Percentiles rank a stretch among this genome's conserved stretches.
phyloP scores from a whole-genome alignment of 2,329 filamentous ascomycete genomes.

The Paracamarosporium sp. region DNA sequence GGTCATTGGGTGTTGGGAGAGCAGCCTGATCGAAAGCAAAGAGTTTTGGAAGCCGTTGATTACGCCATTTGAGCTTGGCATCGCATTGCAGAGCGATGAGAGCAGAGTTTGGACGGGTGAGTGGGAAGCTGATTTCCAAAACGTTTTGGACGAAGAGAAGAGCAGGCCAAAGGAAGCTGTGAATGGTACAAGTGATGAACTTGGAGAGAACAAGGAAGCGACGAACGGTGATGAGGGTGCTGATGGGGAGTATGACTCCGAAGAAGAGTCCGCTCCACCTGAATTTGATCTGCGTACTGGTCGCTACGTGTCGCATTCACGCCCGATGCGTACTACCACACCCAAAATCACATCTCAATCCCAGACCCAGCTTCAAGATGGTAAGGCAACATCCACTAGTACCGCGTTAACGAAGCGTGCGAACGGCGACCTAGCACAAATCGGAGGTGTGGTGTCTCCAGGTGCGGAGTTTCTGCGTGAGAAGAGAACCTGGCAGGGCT shows the following conservation, averaged over 20 bases:
- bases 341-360: slow-evolving; percentile 1
- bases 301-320: slow-evolving; percentile 77
- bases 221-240: slow-evolving; percentile 28
- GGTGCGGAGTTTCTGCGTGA: slow-evolving; percentile 86
- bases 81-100: slow-evolving; percentile 77
- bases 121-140: slow-evolving; percentile 88
- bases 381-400: slow-evolving; percentile 29
- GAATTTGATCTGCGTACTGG: slow-evolving; percentile 94
- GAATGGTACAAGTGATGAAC: slow-evolving; percentile 13
- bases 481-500: slow-evolving; percentile 86
- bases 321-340: slow-evolving; percentile 64
- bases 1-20: slow-evolving; percentile 98
- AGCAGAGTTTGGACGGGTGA: slow-evolving; percentile 83
- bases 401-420: slow-evolving; percentile 68
- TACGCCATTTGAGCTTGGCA: slow-evolving; percentile 89
- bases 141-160: slow-evolving; percentile 56
- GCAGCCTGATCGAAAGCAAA: slow-evolving; percentile 85
- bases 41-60: slow-evolving; percentile 89
- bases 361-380: slow-evolving; percentile 6
- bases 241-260: slow-evolving; percentile 68
- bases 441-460: slow-evolving; percentile 88
- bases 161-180: slow-evolving; percentile 13
- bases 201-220: slow-evolving; percentile 7
- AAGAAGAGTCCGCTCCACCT: slow-evolving; percentile 73
- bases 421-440: slow-evolving; percentile 76